A percentile compares a stretch with the other conserved stretches of the same genome.
Conservation (phyloP, 805 yeast species). For the Nakazawaea ishiwadae region DNA sequence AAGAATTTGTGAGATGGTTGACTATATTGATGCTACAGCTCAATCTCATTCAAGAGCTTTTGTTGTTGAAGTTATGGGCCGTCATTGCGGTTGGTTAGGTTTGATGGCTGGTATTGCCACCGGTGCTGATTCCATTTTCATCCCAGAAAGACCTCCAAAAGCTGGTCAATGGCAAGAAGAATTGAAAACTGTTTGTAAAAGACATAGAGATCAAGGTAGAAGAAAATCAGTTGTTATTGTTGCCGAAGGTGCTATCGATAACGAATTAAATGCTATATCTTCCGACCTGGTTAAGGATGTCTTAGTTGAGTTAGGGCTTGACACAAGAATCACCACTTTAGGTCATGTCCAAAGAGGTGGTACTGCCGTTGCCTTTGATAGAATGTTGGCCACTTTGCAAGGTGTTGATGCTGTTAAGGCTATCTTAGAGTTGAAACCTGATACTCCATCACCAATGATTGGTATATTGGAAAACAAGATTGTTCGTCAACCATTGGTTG, state of each 20-base stretch:
- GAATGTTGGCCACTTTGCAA: conserved; percentile 88
- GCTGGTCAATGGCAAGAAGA: conserved; percentile 75
- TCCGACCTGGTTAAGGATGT: conserved; percentile 79
- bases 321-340: conserved; percentile 89
- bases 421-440: conserved; percentile 81
- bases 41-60: conserved; percentile 96
- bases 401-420: conserved; percentile 98
- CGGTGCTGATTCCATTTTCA: conserved; percentile 89
- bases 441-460: conserved; percentile 92
- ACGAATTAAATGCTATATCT: conserved; percentile 74
- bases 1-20: conserved; percentile 89
- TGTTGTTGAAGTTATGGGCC: conserved; percentile 98
- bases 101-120: conserved; percentile 97
- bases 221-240: conserved; percentile 95
- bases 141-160: conserved; percentile 90
- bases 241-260: conserved; percentile 95
- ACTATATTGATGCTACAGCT: conserved; percentile 97
- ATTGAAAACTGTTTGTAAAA: conserved; percentile 65
- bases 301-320: conserved; percentile 79
- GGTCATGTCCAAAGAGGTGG: conserved; percentile 99
- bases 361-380: conserved; percentile 92
- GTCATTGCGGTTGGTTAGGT: conserved; percentile 99
- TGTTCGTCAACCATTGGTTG: conserved; percentile 78
- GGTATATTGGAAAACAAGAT: conserved; percentile 85
- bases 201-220: conserved; percentile 84